Conservation (phyloP, 73 alveolate genomes). For the Paraurostyla sp. region DNA sequence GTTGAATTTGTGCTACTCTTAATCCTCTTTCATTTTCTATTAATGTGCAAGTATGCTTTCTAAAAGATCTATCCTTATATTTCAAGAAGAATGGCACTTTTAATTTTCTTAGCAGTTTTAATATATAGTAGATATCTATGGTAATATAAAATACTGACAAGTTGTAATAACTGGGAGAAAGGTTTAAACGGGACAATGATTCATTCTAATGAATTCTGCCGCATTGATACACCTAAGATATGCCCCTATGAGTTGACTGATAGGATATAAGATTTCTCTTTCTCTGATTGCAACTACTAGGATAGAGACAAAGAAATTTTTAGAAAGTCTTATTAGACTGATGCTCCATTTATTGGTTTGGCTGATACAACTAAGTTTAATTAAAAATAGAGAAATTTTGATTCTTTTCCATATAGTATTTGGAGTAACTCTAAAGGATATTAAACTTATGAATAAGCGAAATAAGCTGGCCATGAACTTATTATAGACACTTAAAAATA, state of each 20-base stretch:
- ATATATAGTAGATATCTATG: neutral
- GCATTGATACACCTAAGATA: neutral
- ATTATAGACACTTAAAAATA: conserved; percentile 36
- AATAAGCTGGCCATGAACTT: conserved; percentile 43
- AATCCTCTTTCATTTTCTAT: neutral
- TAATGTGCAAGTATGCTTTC: neutral
- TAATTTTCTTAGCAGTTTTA: neutral
- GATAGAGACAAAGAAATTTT: neutral
- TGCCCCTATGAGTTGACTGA: conserved; percentile 47
- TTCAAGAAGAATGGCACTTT: neutral
- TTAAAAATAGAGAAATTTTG: conserved; percentile 38
- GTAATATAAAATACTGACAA: neutral
- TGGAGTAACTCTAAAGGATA: conserved; percentile 35
- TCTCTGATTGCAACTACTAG: neutral
- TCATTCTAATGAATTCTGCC: neutral
- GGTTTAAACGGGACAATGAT: conserved; percentile 29
- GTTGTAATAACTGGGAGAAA: conserved; percentile 47
- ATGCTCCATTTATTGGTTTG: conserved; percentile 31
- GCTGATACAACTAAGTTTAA: neutral
- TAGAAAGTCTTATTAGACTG: neutral
- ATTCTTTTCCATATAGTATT: neutral
- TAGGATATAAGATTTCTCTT: conserved; percentile 41
- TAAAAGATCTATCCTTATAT: neutral
- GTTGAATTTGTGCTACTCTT: neutral
- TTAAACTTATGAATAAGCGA: conserved; percentile 39